Evolutionary conservation across 139 green algal species (phyloP).

Genomic region (Edaphochlamys debaryana): DNA sequence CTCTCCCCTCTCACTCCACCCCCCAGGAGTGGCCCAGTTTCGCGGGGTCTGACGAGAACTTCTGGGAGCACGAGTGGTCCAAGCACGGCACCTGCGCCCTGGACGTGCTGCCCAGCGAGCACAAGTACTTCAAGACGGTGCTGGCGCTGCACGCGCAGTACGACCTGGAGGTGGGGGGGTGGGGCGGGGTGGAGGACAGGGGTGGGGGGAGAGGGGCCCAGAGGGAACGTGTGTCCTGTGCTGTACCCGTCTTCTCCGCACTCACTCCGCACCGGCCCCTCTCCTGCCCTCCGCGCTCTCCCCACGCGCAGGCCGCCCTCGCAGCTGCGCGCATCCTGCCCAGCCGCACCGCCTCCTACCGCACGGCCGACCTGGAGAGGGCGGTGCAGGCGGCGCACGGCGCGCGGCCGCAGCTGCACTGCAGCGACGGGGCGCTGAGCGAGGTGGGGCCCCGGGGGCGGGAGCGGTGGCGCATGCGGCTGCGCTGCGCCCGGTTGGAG

Average conservation of each 20-base stretch:
- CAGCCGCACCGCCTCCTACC: conserved; percentile 28
- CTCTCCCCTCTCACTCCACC: no score
- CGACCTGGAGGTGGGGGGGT: conserved; percentile 54
- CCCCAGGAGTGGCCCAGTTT: conserved; percentile 47
- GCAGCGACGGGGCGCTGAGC: conserved; percentile 50
- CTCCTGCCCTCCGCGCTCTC: no score
- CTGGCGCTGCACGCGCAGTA: conserved; percentile 63
- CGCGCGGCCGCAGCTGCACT: conserved; percentile 56
- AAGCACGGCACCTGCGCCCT: conserved; percentile 75
- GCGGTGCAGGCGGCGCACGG: conserved; percentile 57
- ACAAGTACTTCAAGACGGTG: conserved; percentile 62
- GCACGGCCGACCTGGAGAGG: conserved; percentile 30
- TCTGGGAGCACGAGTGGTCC: conserved; percentile 74
- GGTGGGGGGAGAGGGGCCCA: not conserved
- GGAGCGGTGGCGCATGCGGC: not conserved
- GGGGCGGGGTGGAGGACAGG: not conserved
- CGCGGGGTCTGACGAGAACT: conserved; percentile 33
- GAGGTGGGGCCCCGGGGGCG: conserved; percentile 56
- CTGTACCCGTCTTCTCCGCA: no score
- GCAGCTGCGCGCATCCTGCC: conserved; percentile 47
- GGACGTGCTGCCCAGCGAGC: conserved; percentile 49
- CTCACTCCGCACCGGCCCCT: no score
- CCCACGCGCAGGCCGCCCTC: conserved; percentile 43
- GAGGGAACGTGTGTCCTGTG: not conserved
- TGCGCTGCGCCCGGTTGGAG: no score